Percentiles rank a stretch among this genome's conserved stretches.
These are phyloP conservation scores for Heliosperma pusillum DNA, from an alignment of 148 eudicot species.

Conservation along the genomic window DNA sequence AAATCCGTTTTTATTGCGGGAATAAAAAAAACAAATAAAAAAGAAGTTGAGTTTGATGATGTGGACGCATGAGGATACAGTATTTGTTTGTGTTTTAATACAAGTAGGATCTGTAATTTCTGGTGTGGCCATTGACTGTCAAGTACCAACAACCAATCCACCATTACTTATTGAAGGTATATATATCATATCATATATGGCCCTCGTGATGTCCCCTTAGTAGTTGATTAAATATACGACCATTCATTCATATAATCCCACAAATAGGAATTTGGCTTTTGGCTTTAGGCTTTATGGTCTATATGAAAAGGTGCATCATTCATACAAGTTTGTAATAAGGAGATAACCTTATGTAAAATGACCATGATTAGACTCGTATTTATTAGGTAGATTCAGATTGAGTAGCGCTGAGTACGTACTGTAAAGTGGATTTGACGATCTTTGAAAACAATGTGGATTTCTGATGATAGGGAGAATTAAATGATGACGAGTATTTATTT, in stretches of 20 bases:
- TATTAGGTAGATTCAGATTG: background rate
- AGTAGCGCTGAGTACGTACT: background rate
- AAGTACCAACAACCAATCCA: background rate
- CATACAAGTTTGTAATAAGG: background rate
- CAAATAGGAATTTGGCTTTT: background rate
- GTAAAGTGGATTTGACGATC: too few relatives aligned
- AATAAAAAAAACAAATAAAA: too few relatives aligned
- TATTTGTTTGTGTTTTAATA: too few relatives aligned
- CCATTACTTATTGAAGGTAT: background rate
- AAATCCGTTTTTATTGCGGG: too few relatives aligned
- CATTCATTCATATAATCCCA: background rate
- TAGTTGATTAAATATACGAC: background rate
- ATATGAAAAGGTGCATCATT: background rate
- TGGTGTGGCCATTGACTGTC: background rate
- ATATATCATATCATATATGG: too few relatives aligned
- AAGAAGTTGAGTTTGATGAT: too few relatives aligned
- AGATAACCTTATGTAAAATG: background rate
- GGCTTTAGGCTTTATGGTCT: too few relatives aligned
- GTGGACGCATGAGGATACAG: too few relatives aligned
- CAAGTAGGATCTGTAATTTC: background rate
- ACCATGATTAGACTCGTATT: background rate
- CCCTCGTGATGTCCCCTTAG: too few relatives aligned
- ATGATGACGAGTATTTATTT: too few relatives aligned
- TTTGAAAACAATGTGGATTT: too few relatives aligned
- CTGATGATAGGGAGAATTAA: too few relatives aligned